Conservation (phyloP, 805 yeast genomes). For the Wickerhamomyces kurtzmanii region DNA sequence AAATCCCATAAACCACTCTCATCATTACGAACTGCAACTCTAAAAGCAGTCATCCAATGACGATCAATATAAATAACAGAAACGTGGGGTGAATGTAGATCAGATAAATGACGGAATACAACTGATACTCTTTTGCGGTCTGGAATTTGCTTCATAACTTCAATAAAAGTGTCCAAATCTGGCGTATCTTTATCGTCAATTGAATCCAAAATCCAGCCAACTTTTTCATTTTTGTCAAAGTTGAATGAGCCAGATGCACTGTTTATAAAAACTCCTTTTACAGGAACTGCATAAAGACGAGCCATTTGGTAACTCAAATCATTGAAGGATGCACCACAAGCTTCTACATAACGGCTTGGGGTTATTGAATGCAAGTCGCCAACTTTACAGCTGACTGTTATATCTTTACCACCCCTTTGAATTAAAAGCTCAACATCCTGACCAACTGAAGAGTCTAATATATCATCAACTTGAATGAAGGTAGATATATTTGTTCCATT, state of each 20-base stretch:
- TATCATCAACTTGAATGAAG: conserved; percentile 75
- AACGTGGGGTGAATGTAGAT: conserved; percentile 64
- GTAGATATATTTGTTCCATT: conserved; percentile 56
- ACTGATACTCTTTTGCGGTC: conserved; percentile 66
- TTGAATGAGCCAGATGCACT: conserved; percentile 73
- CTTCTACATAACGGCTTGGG: conserved; percentile 72
- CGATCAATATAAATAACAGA: conserved; percentile 69
- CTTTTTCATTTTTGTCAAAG: conserved; percentile 43
- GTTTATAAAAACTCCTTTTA: conserved; percentile 72
- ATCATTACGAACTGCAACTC: conserved; percentile 57
- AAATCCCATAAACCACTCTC: conserved; percentile 50
- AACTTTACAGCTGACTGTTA: conserved; percentile 40
- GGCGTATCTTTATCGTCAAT: conserved; percentile 68
- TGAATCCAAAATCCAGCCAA: conserved; percentile 77
- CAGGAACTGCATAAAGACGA: conserved; percentile 74
- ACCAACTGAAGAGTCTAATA: conserved; percentile 66
- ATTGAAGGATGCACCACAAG: conserved; percentile 82
- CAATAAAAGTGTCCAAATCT: conserved; percentile 65
- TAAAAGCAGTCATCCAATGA: conserved; percentile 72
- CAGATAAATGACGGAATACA: conserved; percentile 68
- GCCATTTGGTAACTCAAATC: conserved; percentile 86
- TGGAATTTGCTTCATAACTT: conserved; percentile 70
- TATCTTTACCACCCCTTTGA: conserved; percentile 66
- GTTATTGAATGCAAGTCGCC: conserved; percentile 77
- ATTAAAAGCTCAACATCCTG: conserved; percentile 42